These are phyloP conservation scores for Imleria badia DNA, from an alignment of 768 basidiomycete genomes.

Conservation along the genomic window DNA sequence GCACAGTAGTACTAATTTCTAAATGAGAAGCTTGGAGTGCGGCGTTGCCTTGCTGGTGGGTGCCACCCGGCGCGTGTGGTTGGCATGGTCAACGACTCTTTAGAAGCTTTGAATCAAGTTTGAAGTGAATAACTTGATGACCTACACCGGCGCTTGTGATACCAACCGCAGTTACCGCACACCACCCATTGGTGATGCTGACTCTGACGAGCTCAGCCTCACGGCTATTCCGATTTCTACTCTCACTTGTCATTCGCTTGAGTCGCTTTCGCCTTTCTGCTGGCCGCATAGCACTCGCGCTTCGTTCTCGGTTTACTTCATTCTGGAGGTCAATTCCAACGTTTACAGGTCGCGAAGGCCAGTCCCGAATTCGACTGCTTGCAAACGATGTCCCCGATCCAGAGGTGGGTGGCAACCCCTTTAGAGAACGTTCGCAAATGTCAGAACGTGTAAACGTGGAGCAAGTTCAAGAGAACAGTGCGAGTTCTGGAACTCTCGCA, in stretches of 20 bases:
- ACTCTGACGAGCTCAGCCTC: neutral
- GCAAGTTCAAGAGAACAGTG: neutral
- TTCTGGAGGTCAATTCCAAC: slow-evolving; percentile 4
- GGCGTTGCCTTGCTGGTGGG: too few relatives aligned
- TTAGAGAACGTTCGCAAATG: neutral
- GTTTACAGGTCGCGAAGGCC: neutral
- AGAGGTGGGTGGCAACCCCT: neutral
- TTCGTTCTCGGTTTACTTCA: neutral
- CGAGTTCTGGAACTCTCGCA: slow-evolving; percentile 11
- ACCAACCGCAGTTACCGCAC: too few relatives aligned
- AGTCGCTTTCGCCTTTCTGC: neutral
- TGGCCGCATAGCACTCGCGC: neutral
- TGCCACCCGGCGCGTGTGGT: too few relatives aligned
- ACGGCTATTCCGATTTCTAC: neutral
- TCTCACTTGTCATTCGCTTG: slow-evolving; percentile 1
- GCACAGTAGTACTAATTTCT: too few relatives aligned
- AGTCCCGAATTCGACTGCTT: neutral
- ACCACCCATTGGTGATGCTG: neutral
- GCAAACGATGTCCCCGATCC: neutral
- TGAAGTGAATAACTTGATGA: too few relatives aligned
- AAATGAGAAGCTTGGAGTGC: too few relatives aligned
- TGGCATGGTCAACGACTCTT: too few relatives aligned
- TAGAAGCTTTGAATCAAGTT: too few relatives aligned
- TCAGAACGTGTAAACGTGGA: neutral
- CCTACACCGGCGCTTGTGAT: neutral